A percentile compares a stretch with the other conserved stretches of the same genome.
These are phyloP conservation scores for Lepidium africanum DNA, from an alignment of 345 rosid species.

Conservation along the genomic window DNA sequence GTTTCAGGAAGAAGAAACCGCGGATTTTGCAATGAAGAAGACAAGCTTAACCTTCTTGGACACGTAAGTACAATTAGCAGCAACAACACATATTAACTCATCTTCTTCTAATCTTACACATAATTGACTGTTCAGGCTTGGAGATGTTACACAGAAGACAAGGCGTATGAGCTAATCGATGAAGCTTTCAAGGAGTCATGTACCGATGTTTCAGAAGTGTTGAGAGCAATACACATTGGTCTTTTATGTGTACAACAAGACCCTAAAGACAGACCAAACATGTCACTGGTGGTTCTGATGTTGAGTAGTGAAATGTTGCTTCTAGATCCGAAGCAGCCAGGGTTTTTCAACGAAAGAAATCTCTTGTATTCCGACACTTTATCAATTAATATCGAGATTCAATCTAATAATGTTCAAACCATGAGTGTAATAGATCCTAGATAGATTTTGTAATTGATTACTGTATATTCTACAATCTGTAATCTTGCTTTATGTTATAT, in stretches of 20 bases:
- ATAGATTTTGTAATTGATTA: constrained; percentile 1
- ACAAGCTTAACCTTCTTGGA: constrained; percentile 64
- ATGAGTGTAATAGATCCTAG: constrained; percentile 28
- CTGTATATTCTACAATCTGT: constrained; percentile 5
- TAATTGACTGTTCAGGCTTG: constrained; percentile 20
- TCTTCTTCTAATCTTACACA: not conserved
- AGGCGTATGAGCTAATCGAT: constrained; percentile 18
- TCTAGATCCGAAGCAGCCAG: constrained; percentile 26
- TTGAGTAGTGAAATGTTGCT: constrained; percentile 30
- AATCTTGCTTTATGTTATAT: not conserved
- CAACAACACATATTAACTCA: not conserved
- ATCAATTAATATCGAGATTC: constrained; percentile 23
- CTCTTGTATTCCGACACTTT: constrained; percentile 25
- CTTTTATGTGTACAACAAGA: constrained; percentile 30
- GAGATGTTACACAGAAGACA: constrained; percentile 29
- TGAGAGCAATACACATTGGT: constrained; percentile 29
- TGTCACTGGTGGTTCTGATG: constrained; percentile 25
- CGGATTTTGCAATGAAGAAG: constrained; percentile 19
- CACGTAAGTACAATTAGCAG: constrained; percentile 42
- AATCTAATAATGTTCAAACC: constrained; percentile 20
- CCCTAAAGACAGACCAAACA: constrained; percentile 27
- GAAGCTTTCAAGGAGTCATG: constrained; percentile 12
- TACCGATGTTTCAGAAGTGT: constrained; percentile 19
- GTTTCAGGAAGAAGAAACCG: constrained; percentile 29
- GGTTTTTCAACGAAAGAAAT: constrained; percentile 25